These are phyloP conservation scores for Globisporangium alternatum DNA, from an alignment of 352 stramenopile species.

Conservation along the genomic window DNA sequence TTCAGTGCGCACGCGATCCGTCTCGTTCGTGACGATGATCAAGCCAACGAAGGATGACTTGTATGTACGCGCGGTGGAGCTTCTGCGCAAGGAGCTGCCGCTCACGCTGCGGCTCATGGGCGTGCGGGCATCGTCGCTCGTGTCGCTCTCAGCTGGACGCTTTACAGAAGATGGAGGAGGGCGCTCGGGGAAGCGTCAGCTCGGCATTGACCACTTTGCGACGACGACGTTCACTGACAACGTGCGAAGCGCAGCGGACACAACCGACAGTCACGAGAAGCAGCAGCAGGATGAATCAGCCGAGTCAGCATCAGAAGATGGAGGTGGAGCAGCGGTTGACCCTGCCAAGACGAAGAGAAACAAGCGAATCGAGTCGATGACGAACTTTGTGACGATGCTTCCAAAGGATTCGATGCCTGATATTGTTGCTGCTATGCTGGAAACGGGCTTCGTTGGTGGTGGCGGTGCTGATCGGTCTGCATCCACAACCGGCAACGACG, in stretches of 20 bases:
- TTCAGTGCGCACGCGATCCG: conserved; percentile 46
- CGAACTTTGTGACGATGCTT: conserved; percentile 11
- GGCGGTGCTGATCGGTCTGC: neutral
- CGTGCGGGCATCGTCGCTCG: conserved; percentile 49
- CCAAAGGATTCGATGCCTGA: conserved; percentile 14
- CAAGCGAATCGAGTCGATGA: conserved; percentile 13
- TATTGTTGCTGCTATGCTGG: conserved; percentile 21
- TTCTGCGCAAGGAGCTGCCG: conserved; percentile 62
- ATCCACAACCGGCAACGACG: neutral
- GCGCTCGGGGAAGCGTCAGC: conserved; percentile 31
- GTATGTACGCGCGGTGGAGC: conserved; percentile 37
- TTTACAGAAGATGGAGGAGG: conserved; percentile 19
- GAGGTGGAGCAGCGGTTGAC: neutral
- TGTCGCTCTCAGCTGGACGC: conserved; percentile 21
- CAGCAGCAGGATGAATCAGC: neutral
- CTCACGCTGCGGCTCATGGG: conserved; percentile 68
- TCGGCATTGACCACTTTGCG: conserved; percentile 44
- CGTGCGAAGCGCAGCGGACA: neutral
- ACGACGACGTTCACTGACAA: conserved; percentile 3
- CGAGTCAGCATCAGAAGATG: conserved; percentile 4
- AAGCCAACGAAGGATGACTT: conserved; percentile 41
- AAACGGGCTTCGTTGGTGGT: conserved; percentile 16
- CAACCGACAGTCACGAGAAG: neutral
- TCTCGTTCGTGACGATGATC: conserved; percentile 40
- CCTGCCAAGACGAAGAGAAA: neutral